Conservation (phyloP, 257 asterid genomes). For the Solanum bulbocastanum region DNA sequence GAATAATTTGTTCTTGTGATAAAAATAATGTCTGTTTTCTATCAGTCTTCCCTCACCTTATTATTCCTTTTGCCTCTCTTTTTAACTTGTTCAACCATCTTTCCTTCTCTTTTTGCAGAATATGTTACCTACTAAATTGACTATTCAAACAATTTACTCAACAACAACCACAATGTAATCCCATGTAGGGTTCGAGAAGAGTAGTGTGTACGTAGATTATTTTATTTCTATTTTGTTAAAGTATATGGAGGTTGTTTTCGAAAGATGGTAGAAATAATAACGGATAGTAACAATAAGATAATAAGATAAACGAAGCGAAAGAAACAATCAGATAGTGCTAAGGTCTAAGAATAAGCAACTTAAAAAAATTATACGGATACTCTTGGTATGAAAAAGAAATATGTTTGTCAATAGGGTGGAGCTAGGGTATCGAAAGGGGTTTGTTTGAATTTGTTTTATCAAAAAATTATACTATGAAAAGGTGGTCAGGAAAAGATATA, state of each 20-base stretch:
- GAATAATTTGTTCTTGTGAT: background rate
- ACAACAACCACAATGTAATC: background rate
- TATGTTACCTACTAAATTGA: background rate
- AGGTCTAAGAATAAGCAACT: background rate
- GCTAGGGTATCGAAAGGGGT: background rate
- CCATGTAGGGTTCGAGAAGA: background rate
- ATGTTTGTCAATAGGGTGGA: background rate
- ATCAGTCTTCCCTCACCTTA: conserved; percentile 5
- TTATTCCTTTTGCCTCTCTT: conserved; percentile 25
- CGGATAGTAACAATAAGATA: background rate
- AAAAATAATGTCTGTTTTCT: background rate
- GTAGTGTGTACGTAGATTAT: too few relatives aligned
- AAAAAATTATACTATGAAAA: background rate
- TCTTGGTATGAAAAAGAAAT: background rate
- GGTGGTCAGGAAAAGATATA: background rate
- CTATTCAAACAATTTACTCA: background rate
- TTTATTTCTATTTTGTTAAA: too few relatives aligned
- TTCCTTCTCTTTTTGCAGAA: background rate
- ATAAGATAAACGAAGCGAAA: too few relatives aligned
- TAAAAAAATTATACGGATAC: background rate
- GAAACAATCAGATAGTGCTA: background rate
- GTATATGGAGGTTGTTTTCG: background rate
- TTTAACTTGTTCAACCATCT: conserved; percentile 8
- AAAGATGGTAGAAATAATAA: background rate
- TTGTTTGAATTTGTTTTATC: background rate